Evolutionary conservation across 345 rosid genomes (phyloP), one percentile per base, ranked within the genome.

Genomic region (rapeseed (Brassica napus)): DNA sequence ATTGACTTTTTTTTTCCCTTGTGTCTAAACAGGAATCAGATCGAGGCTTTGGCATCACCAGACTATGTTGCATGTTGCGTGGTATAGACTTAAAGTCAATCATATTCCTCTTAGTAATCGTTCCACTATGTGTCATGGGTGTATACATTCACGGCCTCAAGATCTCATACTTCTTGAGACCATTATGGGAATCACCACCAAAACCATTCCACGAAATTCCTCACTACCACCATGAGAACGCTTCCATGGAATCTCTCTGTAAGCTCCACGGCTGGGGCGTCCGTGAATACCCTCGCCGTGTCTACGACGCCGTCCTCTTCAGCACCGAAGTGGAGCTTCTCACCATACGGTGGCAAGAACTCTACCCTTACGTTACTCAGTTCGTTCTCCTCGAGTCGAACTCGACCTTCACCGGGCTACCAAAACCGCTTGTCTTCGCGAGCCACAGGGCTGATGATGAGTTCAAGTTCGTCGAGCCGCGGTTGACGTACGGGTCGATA

Each of bases 121-220:
- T 92, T 7, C 98, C 98, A 2, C 83, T 91, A 5, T 87, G 89
- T 42, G 52, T 94, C 18, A 86, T 87, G n/a, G 94, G 83, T 62
- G 77, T 67, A 15, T 76, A 89, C 67, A 78, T 89, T 74, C 93
- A 92, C 23, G 95, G 92, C 11, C 95, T 88, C 85, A 90, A 92
- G 88, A 87, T 92, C 54, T 86, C 97, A 0, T 90, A 89, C 81
- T 92, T 92, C 85, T 84, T 92, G 60, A 83, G 95, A 79, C 97
- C 97, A 0, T 69, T 92, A 14, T 92, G 97, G 97, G 95, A 92
- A 83, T 86, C 94, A 18, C 95, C 97, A 1, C 97, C 97, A 2
- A 89, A 85, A 78, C 86, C 86, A n/a, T 92, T 92, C 83, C 77
- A 90, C 28, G 89, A 90, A 52, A 89, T 90, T 31, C 94, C 95